These are phyloP conservation scores for Hymenoscyphus fructigenus DNA, from an alignment of 2,329 filamentous ascomycete species.

Conservation along the genomic window DNA sequence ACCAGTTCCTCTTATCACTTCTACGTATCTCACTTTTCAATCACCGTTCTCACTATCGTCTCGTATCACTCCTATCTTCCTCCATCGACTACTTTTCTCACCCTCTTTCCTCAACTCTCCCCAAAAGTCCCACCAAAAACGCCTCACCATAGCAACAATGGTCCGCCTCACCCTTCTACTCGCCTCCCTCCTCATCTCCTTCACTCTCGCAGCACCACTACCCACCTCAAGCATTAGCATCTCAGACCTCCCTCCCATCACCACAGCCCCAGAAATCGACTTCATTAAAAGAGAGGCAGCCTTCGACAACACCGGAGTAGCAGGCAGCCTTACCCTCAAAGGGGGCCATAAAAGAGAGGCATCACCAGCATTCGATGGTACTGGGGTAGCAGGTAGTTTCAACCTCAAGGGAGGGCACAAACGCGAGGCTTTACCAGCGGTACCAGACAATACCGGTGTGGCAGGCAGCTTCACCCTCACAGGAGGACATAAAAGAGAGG, in stretches of 20 bases:
- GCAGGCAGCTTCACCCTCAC: background rate
- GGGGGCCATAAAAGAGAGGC: too few species aligned
- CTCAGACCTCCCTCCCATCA: background rate
- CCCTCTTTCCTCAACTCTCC: too few species aligned
- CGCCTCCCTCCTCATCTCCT: background rate
- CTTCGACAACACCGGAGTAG: too few species aligned
- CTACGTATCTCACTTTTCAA: background rate
- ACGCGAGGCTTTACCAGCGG: background rate
- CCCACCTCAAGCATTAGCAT: background rate
- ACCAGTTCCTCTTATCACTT: background rate
- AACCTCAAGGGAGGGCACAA: background rate
- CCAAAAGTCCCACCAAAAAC: too few species aligned
- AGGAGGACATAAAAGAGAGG: too few species aligned
- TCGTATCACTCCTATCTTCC: background rate
- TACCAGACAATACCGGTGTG: background rate
- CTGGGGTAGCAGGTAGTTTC: background rate
- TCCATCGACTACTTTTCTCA: too few species aligned
- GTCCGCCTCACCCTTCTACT: conserved; percentile 3
- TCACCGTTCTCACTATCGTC: background rate
- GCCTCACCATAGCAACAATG: background rate
- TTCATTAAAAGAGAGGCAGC: background rate
- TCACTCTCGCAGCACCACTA: background rate
- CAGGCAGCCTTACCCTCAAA: too few species aligned
- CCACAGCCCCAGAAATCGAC: background rate
- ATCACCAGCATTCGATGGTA: background rate